phyloP scores from a whole-genome alignment of 1,139 yeast genomes.

The Diutina neorugosa region DNA sequence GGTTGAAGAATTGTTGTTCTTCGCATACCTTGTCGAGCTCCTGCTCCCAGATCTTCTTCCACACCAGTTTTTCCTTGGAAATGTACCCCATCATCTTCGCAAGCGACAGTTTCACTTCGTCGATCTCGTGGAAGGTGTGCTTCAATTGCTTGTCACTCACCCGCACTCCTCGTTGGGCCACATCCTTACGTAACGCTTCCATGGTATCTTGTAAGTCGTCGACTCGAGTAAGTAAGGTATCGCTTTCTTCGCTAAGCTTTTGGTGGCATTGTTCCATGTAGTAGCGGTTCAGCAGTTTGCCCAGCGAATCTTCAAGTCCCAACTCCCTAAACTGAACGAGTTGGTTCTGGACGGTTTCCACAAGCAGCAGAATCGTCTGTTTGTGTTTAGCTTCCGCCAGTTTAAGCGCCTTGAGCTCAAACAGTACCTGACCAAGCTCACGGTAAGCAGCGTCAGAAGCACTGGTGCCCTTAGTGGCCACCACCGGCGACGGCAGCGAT shows the following conservation, averaged over 20 bases:
- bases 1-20: conserved; percentile 83
- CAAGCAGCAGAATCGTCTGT: neutral
- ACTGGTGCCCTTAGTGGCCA: neutral
- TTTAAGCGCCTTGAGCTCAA: neutral
- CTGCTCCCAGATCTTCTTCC: conserved; percentile 90
- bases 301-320: neutral
- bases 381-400: neutral
- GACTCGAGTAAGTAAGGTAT: conserved; percentile 58
- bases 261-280: conserved; percentile 73
- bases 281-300: conserved; percentile 27
- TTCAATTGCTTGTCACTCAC: conserved; percentile 68
- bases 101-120: conserved; percentile 41
- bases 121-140: conserved; percentile 53
- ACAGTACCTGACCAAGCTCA: neutral
- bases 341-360: neutral
- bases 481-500: conserved; percentile 9
- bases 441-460: neutral
- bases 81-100: conserved; percentile 50
- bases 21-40: conserved; percentile 86
- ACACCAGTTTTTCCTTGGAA: conserved; percentile 58
- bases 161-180: conserved; percentile 82
- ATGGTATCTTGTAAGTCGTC: conserved; percentile 89
- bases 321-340: neutral
- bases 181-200: conserved; percentile 84
- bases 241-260: conserved; percentile 69